A percentile compares a stretch with the other conserved stretches of the same genome.
Evolutionary conservation across 805 yeast genomes (phyloP).

Genomic region (Myxozyma mucilagina): DNA sequence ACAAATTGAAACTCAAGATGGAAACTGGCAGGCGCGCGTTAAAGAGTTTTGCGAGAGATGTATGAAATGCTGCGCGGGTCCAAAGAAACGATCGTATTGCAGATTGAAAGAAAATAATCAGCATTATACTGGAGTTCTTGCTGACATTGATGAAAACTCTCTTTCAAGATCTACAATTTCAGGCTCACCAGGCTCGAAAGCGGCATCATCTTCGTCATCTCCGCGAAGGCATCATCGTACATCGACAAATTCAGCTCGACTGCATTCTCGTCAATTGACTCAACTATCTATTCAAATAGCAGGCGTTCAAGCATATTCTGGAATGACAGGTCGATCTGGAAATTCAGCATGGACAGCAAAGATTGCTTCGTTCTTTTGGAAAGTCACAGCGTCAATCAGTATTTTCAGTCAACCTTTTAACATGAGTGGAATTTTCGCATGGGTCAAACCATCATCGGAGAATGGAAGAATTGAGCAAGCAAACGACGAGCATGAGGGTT

Average conservation of each 20-base stretch:
- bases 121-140: background rate
- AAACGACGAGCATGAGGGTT: too few species aligned
- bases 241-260: background rate
- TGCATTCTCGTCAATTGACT: constrained; percentile 11
- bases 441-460: background rate
- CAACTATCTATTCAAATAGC: constrained; percentile 12
- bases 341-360: background rate
- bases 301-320: constrained; percentile 1
- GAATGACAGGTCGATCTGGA: background rate
- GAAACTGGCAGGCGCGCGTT: background rate
- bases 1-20: background rate
- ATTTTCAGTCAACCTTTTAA: constrained; percentile 5
- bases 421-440: background rate
- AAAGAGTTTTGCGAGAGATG: constrained; percentile 22
- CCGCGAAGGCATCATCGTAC: background rate
- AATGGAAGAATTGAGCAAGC: background rate
- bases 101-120: constrained; percentile 7
- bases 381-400: constrained; percentile 1
- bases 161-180: background rate
- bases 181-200: background rate
- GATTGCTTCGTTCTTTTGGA: constrained; percentile 8
- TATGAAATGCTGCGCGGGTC: constrained; percentile 23
- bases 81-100: constrained; percentile 17
- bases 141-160: background rate
- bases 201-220: background rate